These are phyloP conservation scores for Geotrichum fermentans DNA, from an alignment of 1,139 yeast species.

Conservation along the genomic window DNA sequence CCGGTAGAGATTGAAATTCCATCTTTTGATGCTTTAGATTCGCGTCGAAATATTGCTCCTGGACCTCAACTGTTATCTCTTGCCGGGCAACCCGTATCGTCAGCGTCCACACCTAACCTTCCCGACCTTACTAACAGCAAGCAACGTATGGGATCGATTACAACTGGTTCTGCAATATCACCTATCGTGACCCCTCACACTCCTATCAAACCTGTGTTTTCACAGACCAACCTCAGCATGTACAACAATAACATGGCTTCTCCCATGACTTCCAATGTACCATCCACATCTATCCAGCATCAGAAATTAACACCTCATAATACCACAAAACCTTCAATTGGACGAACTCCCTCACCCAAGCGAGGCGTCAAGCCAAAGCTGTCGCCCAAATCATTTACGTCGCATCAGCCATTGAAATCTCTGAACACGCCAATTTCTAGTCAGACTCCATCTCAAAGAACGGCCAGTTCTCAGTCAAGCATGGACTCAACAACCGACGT, in stretches of 20 bases:
- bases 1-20: conserved; percentile 58
- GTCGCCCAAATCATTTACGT: conserved; percentile 6
- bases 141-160: background rate
- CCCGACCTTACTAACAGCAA: background rate
- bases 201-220: conserved; percentile 19
- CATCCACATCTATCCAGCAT: conserved; percentile 8
- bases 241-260: conserved; percentile 5
- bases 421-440: background rate
- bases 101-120: conserved; percentile 12
- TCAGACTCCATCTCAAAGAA: background rate
- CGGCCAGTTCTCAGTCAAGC: conserved; percentile 8
- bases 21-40: conserved; percentile 40
- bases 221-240: conserved; percentile 14
- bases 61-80: too few species aligned
- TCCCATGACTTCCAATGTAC: background rate
- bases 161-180: conserved; percentile 4
- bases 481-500: conserved; percentile 7
- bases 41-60: conserved; percentile 27
- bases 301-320: conserved; percentile 8
- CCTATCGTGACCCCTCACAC: conserved; percentile 16
- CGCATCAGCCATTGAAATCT: background rate
- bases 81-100: conserved; percentile 15
- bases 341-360: conserved; percentile 24
- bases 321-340: conserved; percentile 9
- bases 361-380: conserved; percentile 11